Base-by-base conservation (phyloP, 2,329 filamentous ascomycete genomes). In the Hansfordia pulvinata region DNA sequence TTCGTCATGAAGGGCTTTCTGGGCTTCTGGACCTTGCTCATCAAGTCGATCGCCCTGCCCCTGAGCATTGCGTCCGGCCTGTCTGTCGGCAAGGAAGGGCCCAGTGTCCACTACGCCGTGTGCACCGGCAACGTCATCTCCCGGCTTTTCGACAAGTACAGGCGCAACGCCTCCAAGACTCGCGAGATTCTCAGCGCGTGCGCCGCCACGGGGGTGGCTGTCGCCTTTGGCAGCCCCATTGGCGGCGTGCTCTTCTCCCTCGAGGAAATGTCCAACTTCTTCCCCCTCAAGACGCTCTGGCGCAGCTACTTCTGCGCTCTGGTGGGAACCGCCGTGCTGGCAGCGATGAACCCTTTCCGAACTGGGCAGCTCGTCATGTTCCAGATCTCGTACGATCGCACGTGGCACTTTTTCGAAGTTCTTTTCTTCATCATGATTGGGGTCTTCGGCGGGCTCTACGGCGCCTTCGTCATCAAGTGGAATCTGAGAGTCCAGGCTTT, bases 1-100 rank as follows among this genome's bases (percentile, higher is more conserved):
- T 98, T 98, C 49, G 83, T 96, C 26, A 98, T 98, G 90, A 94
- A 96, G 54, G 90, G 86, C 0, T 98, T 98, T 45, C 65, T 98
- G 10, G 85, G 88, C 12, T 77, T 78, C 41, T 85, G 84, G 70
- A 96, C 90, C 5, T 61, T 98, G 17, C 52, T 90, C 33, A 96
- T 98, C 57, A 98, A 98, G 56, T 93, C 85, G 0, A 71, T 96
- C 29, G 82, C 80, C 14, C 60, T 98, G 25, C 90, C 90, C 2
- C 61, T 98, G 23, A 82, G 88, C 22, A 98, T 98, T 48, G 86
- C 81, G 9, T 94, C 86, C 2, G 90, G 90, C 3, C 59, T 98
- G 14, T 93, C 85, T 0, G 85, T 98, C 9, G 90, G 90, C 29
- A 98, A 98, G 47, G 90, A 98, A 56, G 90, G 90, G 0, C 90